A percentile compares a stretch with the other conserved stretches of the same genome.
Conservation (phyloP, 2,329 filamentous ascomycete species). For the Stemphylium vesicarium region DNA sequence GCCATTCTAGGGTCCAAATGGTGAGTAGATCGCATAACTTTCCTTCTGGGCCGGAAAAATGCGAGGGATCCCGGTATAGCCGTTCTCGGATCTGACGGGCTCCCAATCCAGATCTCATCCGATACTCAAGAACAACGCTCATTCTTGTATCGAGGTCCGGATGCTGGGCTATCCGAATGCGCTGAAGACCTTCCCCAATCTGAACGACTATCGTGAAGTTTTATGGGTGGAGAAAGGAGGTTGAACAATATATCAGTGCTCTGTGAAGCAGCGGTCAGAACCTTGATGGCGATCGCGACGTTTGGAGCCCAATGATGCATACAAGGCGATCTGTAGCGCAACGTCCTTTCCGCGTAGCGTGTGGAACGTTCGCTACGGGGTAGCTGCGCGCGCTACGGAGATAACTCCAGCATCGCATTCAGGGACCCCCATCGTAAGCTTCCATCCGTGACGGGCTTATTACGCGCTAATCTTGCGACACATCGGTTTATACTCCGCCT, state of each 20-base stretch:
- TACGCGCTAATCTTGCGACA: not conserved
- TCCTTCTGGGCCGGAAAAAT: not conserved
- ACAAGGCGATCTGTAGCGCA: not conserved
- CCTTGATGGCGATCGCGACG: not conserved
- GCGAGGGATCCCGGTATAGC: not conserved
- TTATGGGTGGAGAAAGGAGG: not conserved
- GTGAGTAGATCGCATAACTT: not conserved
- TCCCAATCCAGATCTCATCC: not conserved
- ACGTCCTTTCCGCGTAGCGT: not conserved
- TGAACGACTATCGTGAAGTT: not conserved
- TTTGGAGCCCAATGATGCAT: not conserved
- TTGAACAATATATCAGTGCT: not conserved
- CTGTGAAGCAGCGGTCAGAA: constrained; percentile 2
- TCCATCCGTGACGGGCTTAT: not conserved
- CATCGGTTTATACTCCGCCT: not conserved
- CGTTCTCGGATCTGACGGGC: not conserved
- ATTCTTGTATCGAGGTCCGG: not conserved
- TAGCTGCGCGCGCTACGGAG: not conserved
- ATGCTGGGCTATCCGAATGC: not conserved
- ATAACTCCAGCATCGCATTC: not conserved
- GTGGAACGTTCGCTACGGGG: not conserved
- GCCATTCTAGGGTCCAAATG: not conserved
- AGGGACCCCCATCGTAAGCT: not conserved
- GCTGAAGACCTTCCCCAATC: not conserved
- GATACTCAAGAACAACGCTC: not conserved